Conservation (phyloP, 2,329 filamentous ascomycete species). For the Fusarium sp. region DNA sequence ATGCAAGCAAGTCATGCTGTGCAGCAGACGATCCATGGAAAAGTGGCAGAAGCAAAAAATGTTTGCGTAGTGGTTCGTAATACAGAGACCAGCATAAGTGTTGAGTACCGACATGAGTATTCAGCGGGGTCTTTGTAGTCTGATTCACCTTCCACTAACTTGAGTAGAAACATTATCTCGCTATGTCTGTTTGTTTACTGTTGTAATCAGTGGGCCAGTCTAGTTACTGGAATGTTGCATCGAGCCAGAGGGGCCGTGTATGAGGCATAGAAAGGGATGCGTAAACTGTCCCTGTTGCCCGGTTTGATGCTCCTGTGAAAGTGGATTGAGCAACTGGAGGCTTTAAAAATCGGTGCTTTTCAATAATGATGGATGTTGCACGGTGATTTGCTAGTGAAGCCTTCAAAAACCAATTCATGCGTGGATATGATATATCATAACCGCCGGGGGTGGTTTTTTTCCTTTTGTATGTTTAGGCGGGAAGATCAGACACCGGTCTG, state of each 20-base stretch:
- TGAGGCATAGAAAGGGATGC: constrained; percentile 7
- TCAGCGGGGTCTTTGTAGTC: neutral
- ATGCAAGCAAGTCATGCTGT: constrained; percentile 48
- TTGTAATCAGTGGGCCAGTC: constrained; percentile 21
- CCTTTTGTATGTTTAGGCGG: neutral
- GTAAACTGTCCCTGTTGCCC: constrained; percentile 21
- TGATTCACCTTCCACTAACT: neutral
- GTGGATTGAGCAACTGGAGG: constrained; percentile 16
- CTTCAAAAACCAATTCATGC: neutral
- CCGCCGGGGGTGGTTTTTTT: neutral
- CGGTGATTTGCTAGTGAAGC: constrained; percentile 19
- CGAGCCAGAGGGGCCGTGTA: constrained; percentile 25
- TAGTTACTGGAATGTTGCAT: constrained; percentile 46
- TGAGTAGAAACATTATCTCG: constrained; percentile 1
- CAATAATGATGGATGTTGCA: constrained; percentile 3
- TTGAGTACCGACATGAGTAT: constrained; percentile 3
- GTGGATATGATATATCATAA: constrained; percentile 15
- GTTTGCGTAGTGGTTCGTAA: constrained; percentile 8
- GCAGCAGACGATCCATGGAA: constrained; percentile 30
- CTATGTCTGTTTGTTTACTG: constrained; percentile 12
- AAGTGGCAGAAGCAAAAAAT: neutral
- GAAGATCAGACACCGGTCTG: constrained; percentile 19
- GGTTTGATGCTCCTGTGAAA: constrained; percentile 18
- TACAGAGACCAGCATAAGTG: constrained; percentile 9
- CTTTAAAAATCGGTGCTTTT: constrained; percentile 5